phyloP scores from a whole-genome alignment of 305 asterid genomes.

The Caryopteris hybrid region DNA sequence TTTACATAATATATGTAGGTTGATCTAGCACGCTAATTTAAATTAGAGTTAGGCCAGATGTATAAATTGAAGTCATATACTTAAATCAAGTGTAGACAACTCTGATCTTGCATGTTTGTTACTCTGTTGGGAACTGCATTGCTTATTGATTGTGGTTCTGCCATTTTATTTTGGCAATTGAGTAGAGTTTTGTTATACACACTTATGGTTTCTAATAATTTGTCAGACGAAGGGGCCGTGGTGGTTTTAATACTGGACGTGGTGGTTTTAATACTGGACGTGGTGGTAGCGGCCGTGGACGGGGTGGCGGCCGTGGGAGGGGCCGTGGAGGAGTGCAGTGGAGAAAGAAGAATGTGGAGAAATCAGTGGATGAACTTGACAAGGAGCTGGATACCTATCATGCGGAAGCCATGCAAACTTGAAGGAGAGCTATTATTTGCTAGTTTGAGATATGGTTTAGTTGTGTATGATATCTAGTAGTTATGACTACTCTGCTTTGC shows the following conservation, averaged over 20 bases:
- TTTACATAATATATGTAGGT: too few relatives aligned
- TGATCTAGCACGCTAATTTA: too few relatives aligned
- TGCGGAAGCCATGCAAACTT: slow-evolving; percentile 70
- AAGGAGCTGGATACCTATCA: slow-evolving; percentile 87
- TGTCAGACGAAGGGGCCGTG: slow-evolving; percentile 52
- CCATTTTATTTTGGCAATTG: neutral
- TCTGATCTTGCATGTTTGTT: neutral
- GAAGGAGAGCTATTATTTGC: neutral
- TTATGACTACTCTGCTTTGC: neutral
- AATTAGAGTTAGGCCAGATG: too few relatives aligned
- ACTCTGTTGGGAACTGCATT: too few relatives aligned
- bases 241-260: slow-evolving; percentile 33
- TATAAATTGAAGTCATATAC: too few relatives aligned
- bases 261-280: slow-evolving; percentile 30
- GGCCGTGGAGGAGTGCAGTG: slow-evolving; percentile 40
- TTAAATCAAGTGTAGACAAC: neutral
- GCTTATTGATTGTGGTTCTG: too few relatives aligned
- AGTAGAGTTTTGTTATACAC: neutral
- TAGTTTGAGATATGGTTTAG: neutral
- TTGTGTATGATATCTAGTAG: slow-evolving; percentile 5
- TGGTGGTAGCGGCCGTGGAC: slow-evolving; percentile 25
- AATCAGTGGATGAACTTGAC: slow-evolving; percentile 86
- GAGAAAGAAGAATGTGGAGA: slow-evolving; percentile 41
- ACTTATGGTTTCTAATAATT: neutral
- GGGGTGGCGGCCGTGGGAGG: slow-evolving; percentile 37